Evolutionary conservation across 192 early-diverging fungal genomes (phyloP).

Genomic region (Thamnidium elegans): DNA sequence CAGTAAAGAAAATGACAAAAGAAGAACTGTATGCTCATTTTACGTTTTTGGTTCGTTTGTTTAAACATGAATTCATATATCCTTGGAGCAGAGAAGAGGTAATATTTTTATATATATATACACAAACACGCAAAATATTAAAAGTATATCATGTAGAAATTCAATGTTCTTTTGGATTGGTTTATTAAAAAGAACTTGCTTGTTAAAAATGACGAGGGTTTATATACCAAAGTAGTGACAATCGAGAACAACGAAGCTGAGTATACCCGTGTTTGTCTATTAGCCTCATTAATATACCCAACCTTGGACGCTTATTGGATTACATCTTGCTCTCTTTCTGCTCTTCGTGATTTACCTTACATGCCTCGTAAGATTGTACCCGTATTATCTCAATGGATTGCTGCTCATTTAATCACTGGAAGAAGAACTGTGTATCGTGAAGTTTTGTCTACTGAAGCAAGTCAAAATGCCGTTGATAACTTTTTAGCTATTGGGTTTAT

Average conservation of each 20-base stretch:
- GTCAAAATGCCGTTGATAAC: constrained; percentile 34
- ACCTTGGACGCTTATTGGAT: constrained; percentile 40
- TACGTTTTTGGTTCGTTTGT: constrained; percentile 30
- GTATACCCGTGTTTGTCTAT: constrained; percentile 29
- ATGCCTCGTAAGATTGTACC: constrained; percentile 42
- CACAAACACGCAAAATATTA: background rate
- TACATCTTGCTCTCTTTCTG: constrained; percentile 41
- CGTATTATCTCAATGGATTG: constrained; percentile 40
- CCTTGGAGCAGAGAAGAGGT: constrained; percentile 34
- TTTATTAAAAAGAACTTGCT: constrained; percentile 24
- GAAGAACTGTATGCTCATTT: constrained; percentile 27
- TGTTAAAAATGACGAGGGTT: constrained; percentile 2
- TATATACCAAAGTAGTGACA: constrained; percentile 4
- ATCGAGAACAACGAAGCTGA: constrained; percentile 17
- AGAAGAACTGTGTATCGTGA: constrained; percentile 38
- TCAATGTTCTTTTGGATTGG: constrained; percentile 16
- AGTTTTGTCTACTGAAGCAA: constrained; percentile 38
- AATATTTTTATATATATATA: no score
- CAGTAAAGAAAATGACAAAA: constrained; percentile 8
- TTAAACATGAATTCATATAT: constrained; percentile 36
- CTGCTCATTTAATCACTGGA: constrained; percentile 39
- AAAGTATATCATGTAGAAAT: constrained; percentile 16
- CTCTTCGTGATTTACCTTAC: constrained; percentile 35
- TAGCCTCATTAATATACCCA: constrained; percentile 39
- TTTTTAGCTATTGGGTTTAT: constrained; percentile 37